phyloP scores from a whole-genome alignment of 306 rosid genomes.

The Cicer arietinum region DNA sequence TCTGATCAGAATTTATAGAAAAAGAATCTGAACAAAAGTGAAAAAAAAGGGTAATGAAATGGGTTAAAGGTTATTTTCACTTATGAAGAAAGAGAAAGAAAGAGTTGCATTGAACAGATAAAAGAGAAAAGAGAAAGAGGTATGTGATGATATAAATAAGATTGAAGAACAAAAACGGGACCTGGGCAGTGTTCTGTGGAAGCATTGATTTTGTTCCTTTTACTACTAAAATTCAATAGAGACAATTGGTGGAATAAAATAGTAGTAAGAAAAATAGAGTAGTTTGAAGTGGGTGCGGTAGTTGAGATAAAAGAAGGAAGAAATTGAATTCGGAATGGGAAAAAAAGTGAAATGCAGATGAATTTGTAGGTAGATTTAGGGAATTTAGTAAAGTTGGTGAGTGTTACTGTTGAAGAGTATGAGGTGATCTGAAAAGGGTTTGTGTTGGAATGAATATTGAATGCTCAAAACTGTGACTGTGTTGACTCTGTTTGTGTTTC shows the following conservation, averaged over 20 bases:
- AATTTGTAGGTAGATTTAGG: background rate
- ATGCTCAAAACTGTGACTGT: conserved; percentile 48
- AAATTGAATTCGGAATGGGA: conserved; percentile 5
- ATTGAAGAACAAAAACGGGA: conserved; percentile 24
- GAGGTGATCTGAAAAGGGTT: conserved; percentile 40
- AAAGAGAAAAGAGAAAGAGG: background rate
- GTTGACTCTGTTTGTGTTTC: conserved; percentile 27
- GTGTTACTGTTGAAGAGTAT: conserved; percentile 34
- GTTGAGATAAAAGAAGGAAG: background rate
- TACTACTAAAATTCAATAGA: conserved; percentile 14
- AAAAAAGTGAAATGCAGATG: background rate
- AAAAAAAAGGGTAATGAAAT: background rate
- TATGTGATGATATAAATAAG: no score
- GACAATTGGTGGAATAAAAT: conserved; percentile 12
- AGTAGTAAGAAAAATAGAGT: background rate
- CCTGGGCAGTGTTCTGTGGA: background rate
- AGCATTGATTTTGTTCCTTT: conserved; percentile 37
- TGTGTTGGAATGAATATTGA: conserved; percentile 35
- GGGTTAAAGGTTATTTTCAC: background rate
- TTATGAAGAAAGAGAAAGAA: background rate
- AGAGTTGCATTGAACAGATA: background rate
- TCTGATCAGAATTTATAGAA: conserved; percentile 44
- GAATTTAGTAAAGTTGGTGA: conserved; percentile 47
- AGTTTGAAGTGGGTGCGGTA: conserved; percentile 9
- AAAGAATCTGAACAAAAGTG: conserved; percentile 41